phyloP scores from a whole-genome alignment of 2,329 filamentous ascomycete genomes.

The Beauveria rudraprayagi region DNA sequence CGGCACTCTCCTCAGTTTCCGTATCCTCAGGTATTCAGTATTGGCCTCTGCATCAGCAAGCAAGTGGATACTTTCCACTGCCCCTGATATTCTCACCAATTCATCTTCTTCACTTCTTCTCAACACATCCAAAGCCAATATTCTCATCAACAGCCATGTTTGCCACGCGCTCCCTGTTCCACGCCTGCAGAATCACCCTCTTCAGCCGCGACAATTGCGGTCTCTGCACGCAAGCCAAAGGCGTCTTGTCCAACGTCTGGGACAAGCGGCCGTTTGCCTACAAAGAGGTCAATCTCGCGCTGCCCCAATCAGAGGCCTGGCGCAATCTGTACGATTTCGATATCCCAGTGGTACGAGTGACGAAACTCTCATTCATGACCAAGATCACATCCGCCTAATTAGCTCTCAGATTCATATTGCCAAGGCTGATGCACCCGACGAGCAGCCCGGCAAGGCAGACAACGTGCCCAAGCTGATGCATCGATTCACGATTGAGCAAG shows the following conservation, averaged over 20 bases:
- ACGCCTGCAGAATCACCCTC: conserved; percentile 59
- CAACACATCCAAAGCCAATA: not conserved
- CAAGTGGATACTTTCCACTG: not conserved
- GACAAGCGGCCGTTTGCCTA: conserved; percentile 59
- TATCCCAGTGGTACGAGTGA: conserved; percentile 60
- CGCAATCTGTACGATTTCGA: conserved; percentile 72
- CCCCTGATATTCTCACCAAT: not conserved
- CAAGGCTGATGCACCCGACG: conserved; percentile 42
- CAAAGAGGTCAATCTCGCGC: conserved; percentile 61
- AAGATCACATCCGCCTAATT: not conserved
- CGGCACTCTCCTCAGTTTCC: too few species aligned
- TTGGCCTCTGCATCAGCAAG: not conserved
- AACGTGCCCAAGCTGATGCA: conserved; percentile 70
- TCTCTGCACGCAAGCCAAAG: conserved; percentile 61
- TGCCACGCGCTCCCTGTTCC: conserved; percentile 37
- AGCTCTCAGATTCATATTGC: conserved; percentile 52
- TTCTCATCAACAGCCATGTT: conserved; percentile 34
- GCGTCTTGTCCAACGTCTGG: conserved; percentile 60
- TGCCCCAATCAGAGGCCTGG: conserved; percentile 55
- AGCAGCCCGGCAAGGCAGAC: conserved; percentile 45
- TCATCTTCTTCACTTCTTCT: too few species aligned
- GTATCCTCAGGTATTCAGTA: too few species aligned
- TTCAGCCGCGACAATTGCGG: conserved; percentile 67
- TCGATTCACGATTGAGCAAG: conserved; percentile 59
- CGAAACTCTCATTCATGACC: not conserved